Conservation (phyloP, 805 yeast species). For the Kluyveromyces dobzhanskii region DNA sequence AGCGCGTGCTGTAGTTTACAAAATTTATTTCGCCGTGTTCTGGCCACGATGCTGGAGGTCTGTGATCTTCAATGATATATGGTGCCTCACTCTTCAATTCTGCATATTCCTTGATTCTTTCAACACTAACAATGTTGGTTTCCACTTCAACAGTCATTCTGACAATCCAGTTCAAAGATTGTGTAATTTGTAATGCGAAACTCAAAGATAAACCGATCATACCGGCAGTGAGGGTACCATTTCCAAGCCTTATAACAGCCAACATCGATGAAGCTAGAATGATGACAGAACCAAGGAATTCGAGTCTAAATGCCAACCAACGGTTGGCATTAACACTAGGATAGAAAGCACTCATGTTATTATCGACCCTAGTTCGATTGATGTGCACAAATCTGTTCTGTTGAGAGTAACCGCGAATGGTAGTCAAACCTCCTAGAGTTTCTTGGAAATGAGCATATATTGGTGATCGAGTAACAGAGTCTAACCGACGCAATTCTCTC, state of each 20-base stretch:
- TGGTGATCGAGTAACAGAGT: conserved; percentile 72
- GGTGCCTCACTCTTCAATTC: conserved; percentile 81
- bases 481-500: conserved; percentile 75
- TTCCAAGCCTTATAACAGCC: conserved; percentile 58
- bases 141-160: conserved; percentile 99
- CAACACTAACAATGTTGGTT: conserved; percentile 94
- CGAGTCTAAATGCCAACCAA: conserved; percentile 95
- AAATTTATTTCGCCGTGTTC: conserved; percentile 56
- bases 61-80: conserved; percentile 46
- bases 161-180: conserved; percentile 93
- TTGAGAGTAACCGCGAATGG: conserved; percentile 69
- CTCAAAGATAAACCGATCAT: conserved; percentile 89
- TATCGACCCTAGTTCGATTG: conserved; percentile 67
- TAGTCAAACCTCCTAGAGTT: conserved; percentile 64
- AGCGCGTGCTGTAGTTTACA: conserved; percentile 70
- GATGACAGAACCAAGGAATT: conserved; percentile 81
- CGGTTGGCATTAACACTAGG: conserved; percentile 90
- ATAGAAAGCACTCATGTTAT: conserved; percentile 85
- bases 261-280: conserved; percentile 82
- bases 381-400: conserved; percentile 52
- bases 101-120: conserved; percentile 85
- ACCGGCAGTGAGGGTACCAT: conserved; percentile 77
- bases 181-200: conserved; percentile 89
- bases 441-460: conserved; percentile 82
- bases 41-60: conserved; percentile 76